A percentile compares a stretch with the other conserved stretches of the same genome.
Conservation (phyloP, 805 yeast genomes). For the Wickerhamiella azyma region DNA sequence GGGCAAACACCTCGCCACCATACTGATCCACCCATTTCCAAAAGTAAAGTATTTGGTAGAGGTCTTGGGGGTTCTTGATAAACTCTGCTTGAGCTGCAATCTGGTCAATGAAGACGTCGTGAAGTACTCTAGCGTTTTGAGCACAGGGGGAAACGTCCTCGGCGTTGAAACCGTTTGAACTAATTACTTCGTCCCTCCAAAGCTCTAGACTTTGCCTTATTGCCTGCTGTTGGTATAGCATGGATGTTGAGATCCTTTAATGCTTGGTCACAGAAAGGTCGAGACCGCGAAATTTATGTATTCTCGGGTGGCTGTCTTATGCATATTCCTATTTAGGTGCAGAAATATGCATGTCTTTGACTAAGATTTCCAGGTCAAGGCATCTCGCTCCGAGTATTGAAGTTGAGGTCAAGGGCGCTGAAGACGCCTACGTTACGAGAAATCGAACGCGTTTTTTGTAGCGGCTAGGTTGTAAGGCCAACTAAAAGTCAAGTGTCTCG, state of each 20-base stretch:
- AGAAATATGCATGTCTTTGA: slow-evolving; percentile 7
- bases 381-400: not conserved
- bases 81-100: slow-evolving; percentile 19
- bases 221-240: slow-evolving; percentile 1
- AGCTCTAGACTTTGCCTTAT: not conserved
- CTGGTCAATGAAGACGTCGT: slow-evolving; percentile 22
- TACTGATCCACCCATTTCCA: slow-evolving; percentile 23
- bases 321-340: slow-evolving; percentile 8
- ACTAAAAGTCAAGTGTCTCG: no score
- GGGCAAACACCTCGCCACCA: slow-evolving; percentile 20
- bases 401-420: no score
- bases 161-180: slow-evolving; percentile 15
- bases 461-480: no score
- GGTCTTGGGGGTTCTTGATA: slow-evolving; percentile 19
- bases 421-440: no score
- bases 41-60: slow-evolving; percentile 19
- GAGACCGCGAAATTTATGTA: not conserved
- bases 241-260: not conserved
- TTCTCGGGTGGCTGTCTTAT: slow-evolving; percentile 4
- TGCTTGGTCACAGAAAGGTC: not conserved
- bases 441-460: no score
- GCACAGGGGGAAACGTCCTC: slow-evolving; percentile 19
- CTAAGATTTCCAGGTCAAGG: not conserved
- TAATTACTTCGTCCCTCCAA: slow-evolving; percentile 5
- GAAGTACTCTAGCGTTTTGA: slow-evolving; percentile 20